phyloP scores from a whole-genome alignment of 768 basidiomycete genomes.

The Lepiota venenata region DNA sequence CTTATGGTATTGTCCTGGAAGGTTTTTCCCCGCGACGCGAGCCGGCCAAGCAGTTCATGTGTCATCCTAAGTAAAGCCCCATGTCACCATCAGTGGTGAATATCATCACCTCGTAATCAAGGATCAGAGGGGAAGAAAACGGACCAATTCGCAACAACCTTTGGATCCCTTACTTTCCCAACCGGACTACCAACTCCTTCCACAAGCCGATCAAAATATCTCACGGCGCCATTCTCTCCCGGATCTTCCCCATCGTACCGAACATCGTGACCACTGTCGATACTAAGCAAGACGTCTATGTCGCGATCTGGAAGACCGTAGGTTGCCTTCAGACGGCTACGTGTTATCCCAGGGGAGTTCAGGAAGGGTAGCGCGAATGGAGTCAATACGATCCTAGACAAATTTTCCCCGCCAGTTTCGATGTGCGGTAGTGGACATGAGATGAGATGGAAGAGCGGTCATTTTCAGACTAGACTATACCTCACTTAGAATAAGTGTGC shows the following conservation, averaged over 20 bases:
- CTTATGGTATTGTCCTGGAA: constrained; percentile 61
- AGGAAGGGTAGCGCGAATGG: constrained; percentile 55
- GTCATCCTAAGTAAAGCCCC: constrained; percentile 58
- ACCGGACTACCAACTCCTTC: constrained; percentile 18
- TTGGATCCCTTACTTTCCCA: constrained; percentile 49
- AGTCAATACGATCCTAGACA: constrained; percentile 56
- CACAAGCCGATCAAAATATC: constrained; percentile 79
- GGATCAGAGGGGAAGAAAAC: constrained; percentile 15
- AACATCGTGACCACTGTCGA: constrained; percentile 66
- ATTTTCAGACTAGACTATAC: constrained; percentile 23
- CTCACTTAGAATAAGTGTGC: constrained; percentile 58
- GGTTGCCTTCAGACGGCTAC: constrained; percentile 47
- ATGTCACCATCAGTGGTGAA: background rate
- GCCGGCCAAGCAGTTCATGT: constrained; percentile 81
- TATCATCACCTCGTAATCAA: background rate
- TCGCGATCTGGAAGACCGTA: constrained; percentile 58
- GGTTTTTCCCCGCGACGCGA: constrained; percentile 52
- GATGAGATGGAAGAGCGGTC: background rate
- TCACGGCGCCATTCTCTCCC: constrained; percentile 38
- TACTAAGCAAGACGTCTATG: constrained; percentile 67
- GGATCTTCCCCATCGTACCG: constrained; percentile 52
- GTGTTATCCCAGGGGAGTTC: constrained; percentile 70
- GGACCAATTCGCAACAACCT: constrained; percentile 82
- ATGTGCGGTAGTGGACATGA: too few species aligned
- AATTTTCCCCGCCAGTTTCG: background rate